These are phyloP conservation scores for Pyrus betulifolia DNA, from an alignment of 306 rosid species.

Conservation along the genomic window DNA sequence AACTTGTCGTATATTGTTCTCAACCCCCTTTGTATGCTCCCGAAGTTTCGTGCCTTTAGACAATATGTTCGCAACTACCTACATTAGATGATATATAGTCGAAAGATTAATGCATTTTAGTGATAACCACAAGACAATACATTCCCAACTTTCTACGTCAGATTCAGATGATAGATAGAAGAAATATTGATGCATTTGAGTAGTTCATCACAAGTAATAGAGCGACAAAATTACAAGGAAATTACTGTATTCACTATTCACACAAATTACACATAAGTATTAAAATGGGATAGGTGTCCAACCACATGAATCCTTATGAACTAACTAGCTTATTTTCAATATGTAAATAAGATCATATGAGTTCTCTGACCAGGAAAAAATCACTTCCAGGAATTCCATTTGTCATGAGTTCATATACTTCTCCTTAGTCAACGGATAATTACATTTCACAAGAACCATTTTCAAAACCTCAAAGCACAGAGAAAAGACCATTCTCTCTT, in stretches of 20 bases:
- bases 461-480: neutral
- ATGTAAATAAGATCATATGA: neutral
- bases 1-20: conserved; percentile 84
- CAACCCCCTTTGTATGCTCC: conserved; percentile 89
- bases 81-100: conserved; percentile 10
- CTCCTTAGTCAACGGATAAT: neutral
- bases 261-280: neutral
- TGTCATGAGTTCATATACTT: neutral
- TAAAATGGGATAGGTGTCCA: neutral
- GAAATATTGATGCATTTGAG: neutral
- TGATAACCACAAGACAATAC: neutral
- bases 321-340: neutral
- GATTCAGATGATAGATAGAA: conserved; percentile 10
- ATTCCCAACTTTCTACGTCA: conserved; percentile 55
- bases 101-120: conserved; percentile 1
- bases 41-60: conserved; percentile 81
- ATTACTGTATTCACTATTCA: neutral
- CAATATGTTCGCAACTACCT: conserved; percentile 87
- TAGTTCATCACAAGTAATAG: neutral
- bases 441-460: neutral
- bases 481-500: neutral
- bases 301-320: neutral
- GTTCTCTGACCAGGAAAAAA: neutral
- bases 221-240: too few relatives aligned
- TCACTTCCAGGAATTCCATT: neutral